Percentiles rank a stretch among this genome's conserved stretches.
phyloP scores from a whole-genome alignment of 805 yeast genomes.

The Metschnikowia shivogae region DNA sequence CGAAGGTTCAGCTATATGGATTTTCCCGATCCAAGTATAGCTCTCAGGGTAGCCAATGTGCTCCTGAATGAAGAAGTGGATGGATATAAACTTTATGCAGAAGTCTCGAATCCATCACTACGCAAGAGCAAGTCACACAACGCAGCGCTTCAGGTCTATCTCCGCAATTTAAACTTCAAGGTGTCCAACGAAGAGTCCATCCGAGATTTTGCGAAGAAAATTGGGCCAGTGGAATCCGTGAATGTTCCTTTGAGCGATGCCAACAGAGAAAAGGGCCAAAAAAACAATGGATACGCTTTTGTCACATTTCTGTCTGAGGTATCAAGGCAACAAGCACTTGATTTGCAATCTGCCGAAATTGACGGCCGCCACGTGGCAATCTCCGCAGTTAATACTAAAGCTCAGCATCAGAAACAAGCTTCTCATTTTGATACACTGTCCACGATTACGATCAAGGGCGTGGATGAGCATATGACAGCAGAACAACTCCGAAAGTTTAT shows the following conservation, averaged over 20 bases:
- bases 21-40: conserved; percentile 42
- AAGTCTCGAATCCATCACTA: conserved; percentile 54
- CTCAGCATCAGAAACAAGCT: conserved; percentile 8
- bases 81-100: conserved; percentile 46
- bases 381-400: conserved; percentile 40
- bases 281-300: conserved; percentile 66
- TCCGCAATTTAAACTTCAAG: conserved; percentile 49
- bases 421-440: conserved; percentile 18
- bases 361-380: conserved; percentile 49
- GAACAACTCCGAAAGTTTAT: conserved; percentile 31
- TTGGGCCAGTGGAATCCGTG: conserved; percentile 52
- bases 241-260: conserved; percentile 43
- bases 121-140: conserved; percentile 21
- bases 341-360: conserved; percentile 37
- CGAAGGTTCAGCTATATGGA: conserved; percentile 77
- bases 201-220: conserved; percentile 38
- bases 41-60: conserved; percentile 35
- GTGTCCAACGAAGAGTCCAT: conserved; percentile 38
- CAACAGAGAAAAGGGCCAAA: conserved; percentile 27
- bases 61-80: conserved; percentile 24
- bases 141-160: conserved; percentile 44
- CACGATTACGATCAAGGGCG: conserved; percentile 21
- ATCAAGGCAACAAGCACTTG: conserved; percentile 46
- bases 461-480: conserved; percentile 33
- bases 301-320: conserved; percentile 43